Evolutionary conservation across 1,139 yeast genomes (phyloP).

Genomic region (Pichia sp.): DNA sequence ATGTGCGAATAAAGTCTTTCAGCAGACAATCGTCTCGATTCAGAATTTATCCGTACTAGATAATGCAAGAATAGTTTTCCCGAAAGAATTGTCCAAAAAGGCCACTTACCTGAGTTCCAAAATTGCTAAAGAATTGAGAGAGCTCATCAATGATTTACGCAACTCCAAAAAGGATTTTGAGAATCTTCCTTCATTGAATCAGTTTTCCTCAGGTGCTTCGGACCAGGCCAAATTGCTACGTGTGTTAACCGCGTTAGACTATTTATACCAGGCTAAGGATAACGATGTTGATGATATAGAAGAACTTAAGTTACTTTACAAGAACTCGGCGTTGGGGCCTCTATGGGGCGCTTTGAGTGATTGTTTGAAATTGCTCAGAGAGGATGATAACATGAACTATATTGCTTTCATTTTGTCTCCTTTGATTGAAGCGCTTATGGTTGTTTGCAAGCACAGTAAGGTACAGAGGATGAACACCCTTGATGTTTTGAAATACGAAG

Average conservation of each 20-base stretch:
- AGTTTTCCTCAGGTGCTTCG: slow-evolving; percentile 77
- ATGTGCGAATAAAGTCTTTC: slow-evolving; percentile 81
- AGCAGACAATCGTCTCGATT: slow-evolving; percentile 79
- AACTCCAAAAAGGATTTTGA: slow-evolving; percentile 9
- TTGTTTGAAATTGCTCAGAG: slow-evolving; percentile 60
- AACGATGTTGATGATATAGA: slow-evolving; percentile 36
- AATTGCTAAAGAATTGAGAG: slow-evolving; percentile 54
- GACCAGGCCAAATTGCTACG: slow-evolving; percentile 84
- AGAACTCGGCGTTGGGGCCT: slow-evolving; percentile 64
- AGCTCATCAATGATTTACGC: slow-evolving; percentile 45
- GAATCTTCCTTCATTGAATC: slow-evolving; percentile 44
- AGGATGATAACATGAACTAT: slow-evolving; percentile 45
- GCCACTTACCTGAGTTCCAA: slow-evolving; percentile 60
- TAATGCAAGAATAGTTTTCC: slow-evolving; percentile 62
- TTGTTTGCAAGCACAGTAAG: slow-evolving; percentile 84
- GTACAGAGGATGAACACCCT: slow-evolving; percentile 60
- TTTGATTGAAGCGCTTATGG: slow-evolving; percentile 88
- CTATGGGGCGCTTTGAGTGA: slow-evolving; percentile 87
- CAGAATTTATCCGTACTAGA: slow-evolving; percentile 65
- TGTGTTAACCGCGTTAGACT: slow-evolving; percentile 84
- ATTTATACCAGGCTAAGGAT: slow-evolving; percentile 54
- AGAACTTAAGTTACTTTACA: slow-evolving; percentile 58
- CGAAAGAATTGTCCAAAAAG: slow-evolving; percentile 60
- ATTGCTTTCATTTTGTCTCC: slow-evolving; percentile 84
- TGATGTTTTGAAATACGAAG: slow-evolving; percentile 59